Base-by-base conservation (phyloP, 495 filamentous ascomycete genomes). In the Penicillium pulvis region DNA sequence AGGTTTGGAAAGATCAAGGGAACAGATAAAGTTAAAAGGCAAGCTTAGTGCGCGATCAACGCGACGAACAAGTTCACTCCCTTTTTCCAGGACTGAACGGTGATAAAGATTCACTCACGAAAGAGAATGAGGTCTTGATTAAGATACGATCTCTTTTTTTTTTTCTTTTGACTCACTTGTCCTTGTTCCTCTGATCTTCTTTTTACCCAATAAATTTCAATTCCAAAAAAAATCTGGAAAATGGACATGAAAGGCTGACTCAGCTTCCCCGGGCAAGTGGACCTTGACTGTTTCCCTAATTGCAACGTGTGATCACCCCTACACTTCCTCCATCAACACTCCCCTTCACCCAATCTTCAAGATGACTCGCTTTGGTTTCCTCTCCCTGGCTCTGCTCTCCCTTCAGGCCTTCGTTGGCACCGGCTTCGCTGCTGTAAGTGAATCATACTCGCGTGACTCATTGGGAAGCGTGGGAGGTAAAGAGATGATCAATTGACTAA, bases 291-390 rank as follows among this genome's bases (percentile, higher is more conserved):
- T 41, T 49, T 51, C 50, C 62, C 58, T 58, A 65, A 65, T 59
- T 65, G 63, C 63, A 65, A 65, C 63, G 63, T 65, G 63, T 65
- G 63, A 65, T 65, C 59, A 61, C 63, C 63, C 61, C 54, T 57
- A 45, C 45, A 51, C 33, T 51, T 59, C 50, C 50, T 62, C 49
- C 48, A 49, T 43, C 44, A 58, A 58, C 59, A 67, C 61, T 64
- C 49, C 33, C 53, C 60, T 56, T 39, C 67, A 59, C 64, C 55
- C 52, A 50, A 52, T 24, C n/a, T 19, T 68, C 82, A 81, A 71
- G 67, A 92, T 92, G 90, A 85, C 86, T 75, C 85, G 86, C 72
- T 80, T 87, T 70, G 85, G 84, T 76, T 84, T 89, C 70, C 82
- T 88, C 66, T 81, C 85, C 61, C 77, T 93, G 57, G 86, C 85